Evolutionary conservation across 306 rosid species (phyloP), one percentile per base, ranked within the genome.

Genomic region (Cucumis cinereus): DNA sequence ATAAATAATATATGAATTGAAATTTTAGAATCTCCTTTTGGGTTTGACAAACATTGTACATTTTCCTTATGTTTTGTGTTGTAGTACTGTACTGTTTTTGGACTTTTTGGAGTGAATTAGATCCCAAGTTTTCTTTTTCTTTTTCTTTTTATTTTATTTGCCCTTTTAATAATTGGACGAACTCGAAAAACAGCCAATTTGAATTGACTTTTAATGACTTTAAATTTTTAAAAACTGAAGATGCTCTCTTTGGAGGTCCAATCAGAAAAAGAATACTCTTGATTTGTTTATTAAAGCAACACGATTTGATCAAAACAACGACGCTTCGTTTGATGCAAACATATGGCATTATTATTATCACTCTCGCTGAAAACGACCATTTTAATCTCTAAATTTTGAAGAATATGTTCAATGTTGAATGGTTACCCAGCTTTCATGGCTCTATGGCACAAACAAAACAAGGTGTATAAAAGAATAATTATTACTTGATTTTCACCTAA

Each of bases 231-330:
- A 67, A 41, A 41, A 22, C n/a, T 30, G 23, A 3, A 69, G 55
- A 69, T 69, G 75, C 57, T 15, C 38, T 67, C 23, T 68, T 68
- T 43, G 47, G 73, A 67, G 6, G 28, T 66, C 72, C 41, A 36
- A 66, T 38, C 12, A 1, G 13, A 63, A 35, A 63, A 35, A 9
- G 71, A 63, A 36, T 63, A 63, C 24, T 35, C 43, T 35, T 35
- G 24, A 63, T 63, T 36, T 66, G 19, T 63, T 24, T 13, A 60
- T 56, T 56, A 22, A 56, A 56, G 28, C 61, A 56, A 56, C 1
- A 10, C 6, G 28, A 56, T 59, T 59, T 59, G 11, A 61, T 61
- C 8, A 61, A 61, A 61, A 61, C 66, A 23, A 59, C 8, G 66
- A 59, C 10, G 66, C 4, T 22, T 28, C 66, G n/a, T 56, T 56